Evolutionary conservation across 2,329 filamentous ascomycete genomes (phyloP).

Genomic region (Talaromyces atroroseus): DNA sequence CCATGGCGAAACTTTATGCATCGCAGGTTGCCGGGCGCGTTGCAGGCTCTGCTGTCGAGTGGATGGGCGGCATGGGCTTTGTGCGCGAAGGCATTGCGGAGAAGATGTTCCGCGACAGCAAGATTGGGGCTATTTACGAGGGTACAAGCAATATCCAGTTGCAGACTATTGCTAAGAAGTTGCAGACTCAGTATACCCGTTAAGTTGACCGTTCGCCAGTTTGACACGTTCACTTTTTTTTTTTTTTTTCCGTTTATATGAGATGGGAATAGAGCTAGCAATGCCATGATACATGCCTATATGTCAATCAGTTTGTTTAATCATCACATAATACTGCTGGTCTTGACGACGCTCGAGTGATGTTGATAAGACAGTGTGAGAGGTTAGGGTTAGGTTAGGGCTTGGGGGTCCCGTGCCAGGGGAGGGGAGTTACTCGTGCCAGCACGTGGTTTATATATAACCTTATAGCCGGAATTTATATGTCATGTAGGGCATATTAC

Average conservation of each 20-base stretch:
- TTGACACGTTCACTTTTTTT: not conserved
- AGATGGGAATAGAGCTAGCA: not conserved
- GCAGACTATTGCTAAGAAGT: slow-evolving; percentile 63
- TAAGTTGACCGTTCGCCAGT: too few species aligned
- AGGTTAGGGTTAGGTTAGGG: too few species aligned
- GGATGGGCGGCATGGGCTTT: slow-evolving; percentile 99
- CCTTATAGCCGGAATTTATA: too few species aligned
- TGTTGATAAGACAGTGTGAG: too few species aligned
- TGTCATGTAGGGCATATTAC: too few species aligned
- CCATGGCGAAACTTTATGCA: slow-evolving; percentile 95
- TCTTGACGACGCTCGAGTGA: too few species aligned
- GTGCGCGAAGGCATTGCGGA: slow-evolving; percentile 93
- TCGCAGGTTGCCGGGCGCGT: slow-evolving; percentile 89
- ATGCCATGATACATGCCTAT: too few species aligned
- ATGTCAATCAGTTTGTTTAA: too few species aligned
- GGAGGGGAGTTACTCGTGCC: too few species aligned
- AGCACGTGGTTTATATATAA: too few species aligned
- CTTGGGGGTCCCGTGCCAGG: too few species aligned
- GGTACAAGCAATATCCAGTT: slow-evolving; percentile 67
- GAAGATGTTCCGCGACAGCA: slow-evolving; percentile 96
- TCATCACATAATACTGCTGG: too few species aligned
- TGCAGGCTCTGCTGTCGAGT: slow-evolving; percentile 81
- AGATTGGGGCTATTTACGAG: slow-evolving; percentile 97
- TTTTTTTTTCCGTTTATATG: not conserved
- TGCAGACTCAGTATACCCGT: slow-evolving; percentile 64